Evolutionary conservation across 176 grass and related monocot species (phyloP).

Genomic region (Elaeis guineensis): DNA sequence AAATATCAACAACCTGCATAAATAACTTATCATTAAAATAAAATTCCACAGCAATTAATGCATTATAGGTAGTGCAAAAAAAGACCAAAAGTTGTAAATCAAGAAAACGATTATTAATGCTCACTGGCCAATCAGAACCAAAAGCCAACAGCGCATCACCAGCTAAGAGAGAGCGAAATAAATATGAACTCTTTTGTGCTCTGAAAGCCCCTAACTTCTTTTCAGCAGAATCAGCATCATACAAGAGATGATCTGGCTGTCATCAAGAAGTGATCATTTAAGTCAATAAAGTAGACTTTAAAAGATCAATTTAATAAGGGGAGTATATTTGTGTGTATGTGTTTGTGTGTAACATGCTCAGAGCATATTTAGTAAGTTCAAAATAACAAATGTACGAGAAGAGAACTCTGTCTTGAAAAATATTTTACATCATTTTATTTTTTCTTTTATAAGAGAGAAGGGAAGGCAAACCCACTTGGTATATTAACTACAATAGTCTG

Average conservation of each 20-base stretch:
- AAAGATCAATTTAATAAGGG: too few species aligned
- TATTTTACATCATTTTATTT: too few species aligned
- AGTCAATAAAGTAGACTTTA: neutral
- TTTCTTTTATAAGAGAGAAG: too few species aligned
- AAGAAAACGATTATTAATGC: neutral
- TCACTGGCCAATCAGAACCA: slow-evolving; percentile 94
- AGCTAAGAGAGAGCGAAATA: slow-evolving; percentile 40
- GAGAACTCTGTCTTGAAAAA: too few species aligned
- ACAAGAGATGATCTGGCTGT: slow-evolving; percentile 79
- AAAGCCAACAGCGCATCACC: slow-evolving; percentile 60
- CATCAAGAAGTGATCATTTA: neutral
- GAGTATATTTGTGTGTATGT: too few species aligned
- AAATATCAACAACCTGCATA: slow-evolving; percentile 70
- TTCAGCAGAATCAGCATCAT: slow-evolving; percentile 47
- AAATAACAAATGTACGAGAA: too few species aligned
- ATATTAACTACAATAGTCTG: too few species aligned
- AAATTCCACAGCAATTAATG: neutral
- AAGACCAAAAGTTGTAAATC: neutral
- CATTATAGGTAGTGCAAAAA: neutral
- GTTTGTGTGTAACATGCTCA: too few species aligned
- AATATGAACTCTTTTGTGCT: slow-evolving; percentile 55
- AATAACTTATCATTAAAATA: neutral
- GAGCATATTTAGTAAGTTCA: too few species aligned
- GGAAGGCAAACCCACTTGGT: too few species aligned
- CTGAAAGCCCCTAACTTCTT: slow-evolving; percentile 55